phyloP scores from a whole-genome alignment of 2,329 filamentous ascomycete genomes.

The Clarireedia hainanense region DNA sequence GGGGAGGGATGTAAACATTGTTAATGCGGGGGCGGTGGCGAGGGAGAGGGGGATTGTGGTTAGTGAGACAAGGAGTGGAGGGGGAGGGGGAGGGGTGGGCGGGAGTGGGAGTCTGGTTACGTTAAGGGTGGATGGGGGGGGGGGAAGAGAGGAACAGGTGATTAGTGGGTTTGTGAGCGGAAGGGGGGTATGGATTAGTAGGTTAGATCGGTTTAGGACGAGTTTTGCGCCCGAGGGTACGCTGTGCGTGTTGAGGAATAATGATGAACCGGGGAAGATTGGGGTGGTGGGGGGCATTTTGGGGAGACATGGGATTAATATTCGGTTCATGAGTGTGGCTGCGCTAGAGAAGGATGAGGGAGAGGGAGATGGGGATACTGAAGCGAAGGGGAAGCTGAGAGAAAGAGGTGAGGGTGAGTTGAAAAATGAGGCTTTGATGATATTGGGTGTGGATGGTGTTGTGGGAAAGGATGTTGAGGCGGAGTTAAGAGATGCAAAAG shows the following conservation, averaged over 20 bases:
- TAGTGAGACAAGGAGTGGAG: constrained; percentile 60
- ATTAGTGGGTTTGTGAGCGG: constrained; percentile 62
- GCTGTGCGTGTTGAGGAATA: constrained; percentile 72
- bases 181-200: constrained; percentile 59
- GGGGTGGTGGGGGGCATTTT: constrained; percentile 67
- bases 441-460: constrained; percentile 62
- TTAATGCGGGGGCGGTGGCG: constrained; percentile 70
- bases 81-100: constrained; percentile 29
- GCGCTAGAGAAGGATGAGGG: constrained; percentile 32
- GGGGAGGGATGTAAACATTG: constrained; percentile 68
- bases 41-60: constrained; percentile 71
- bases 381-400: constrained; percentile 14
- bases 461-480: constrained; percentile 50
- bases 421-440: constrained; percentile 70
- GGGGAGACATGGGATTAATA: constrained; percentile 65
- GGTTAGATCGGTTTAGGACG: constrained; percentile 65
- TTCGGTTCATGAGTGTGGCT: constrained; percentile 71
- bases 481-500: constrained; percentile 41
- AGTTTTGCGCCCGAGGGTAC: constrained; percentile 68
- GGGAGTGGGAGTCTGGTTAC: constrained; percentile 56
- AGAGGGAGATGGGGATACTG: constrained; percentile 7
- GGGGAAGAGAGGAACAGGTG: constrained; percentile 32
- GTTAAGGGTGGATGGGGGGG: constrained; percentile 37
- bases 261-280: constrained; percentile 75
- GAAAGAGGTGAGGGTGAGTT: constrained; percentile 28